Percentiles rank a stretch among this genome's conserved stretches.
These are phyloP conservation scores for Scedosporium dehoogii DNA, from an alignment of 2,329 filamentous ascomycete species.

Conservation along the genomic window DNA sequence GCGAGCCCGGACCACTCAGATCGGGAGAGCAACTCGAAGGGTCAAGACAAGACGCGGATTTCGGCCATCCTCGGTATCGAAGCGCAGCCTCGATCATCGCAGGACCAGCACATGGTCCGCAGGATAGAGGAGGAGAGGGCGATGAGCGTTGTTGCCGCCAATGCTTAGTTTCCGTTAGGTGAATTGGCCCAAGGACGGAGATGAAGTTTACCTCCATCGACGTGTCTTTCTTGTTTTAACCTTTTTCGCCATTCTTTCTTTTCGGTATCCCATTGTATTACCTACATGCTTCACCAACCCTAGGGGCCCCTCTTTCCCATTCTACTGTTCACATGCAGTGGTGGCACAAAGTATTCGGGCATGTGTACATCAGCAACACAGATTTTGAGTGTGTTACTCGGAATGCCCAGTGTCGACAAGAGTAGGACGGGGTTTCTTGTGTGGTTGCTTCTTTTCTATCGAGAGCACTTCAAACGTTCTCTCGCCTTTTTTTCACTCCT, in stretches of 20 bases:
- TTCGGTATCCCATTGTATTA: not conserved
- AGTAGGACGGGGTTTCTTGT: not conserved
- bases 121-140: conserved; percentile 42
- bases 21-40: conserved; percentile 23
- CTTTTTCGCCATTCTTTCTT: conserved; percentile 3
- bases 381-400: no score
- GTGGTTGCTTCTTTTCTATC: conserved; percentile 1
- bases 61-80: conserved; percentile 53
- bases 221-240: conserved; percentile 11
- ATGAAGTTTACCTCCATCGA: conserved; percentile 6
- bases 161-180: not conserved
- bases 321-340: no score
- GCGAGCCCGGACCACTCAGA: conserved; percentile 38
- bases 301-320: not conserved
- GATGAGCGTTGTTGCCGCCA: not conserved
- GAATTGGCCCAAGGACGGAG: not conserved
- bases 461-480: not conserved
- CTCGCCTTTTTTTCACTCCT: conserved; percentile 1
- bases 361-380: no score
- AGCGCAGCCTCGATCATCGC: conserved; percentile 45
- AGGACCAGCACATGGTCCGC: conserved; percentile 47
- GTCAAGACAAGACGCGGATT: conserved; percentile 47
- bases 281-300: not conserved
- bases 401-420: not conserved
- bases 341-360: no score